Evolutionary conservation across 345 rosid species (phyloP).

Genomic region (Cardamine chenopodiifolia): DNA sequence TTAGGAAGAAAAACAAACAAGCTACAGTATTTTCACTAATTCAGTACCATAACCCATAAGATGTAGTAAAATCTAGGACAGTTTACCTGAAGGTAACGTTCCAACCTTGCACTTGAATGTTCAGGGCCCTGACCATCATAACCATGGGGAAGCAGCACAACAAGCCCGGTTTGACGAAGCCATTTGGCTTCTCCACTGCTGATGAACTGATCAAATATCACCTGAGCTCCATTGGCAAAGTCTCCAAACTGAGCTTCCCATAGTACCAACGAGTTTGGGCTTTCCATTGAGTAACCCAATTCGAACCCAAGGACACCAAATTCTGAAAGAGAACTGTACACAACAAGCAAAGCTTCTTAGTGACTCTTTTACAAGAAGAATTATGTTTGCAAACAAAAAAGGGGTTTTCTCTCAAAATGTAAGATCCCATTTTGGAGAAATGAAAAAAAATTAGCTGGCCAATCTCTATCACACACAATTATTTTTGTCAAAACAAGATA

Average conservation of each 20-base stretch:
- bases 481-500: neutral
- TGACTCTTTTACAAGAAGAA: neutral
- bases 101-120: constrained; percentile 82
- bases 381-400: neutral
- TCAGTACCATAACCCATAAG: neutral
- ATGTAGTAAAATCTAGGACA: neutral
- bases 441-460: neutral
- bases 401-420: neutral
- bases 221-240: constrained; percentile 84
- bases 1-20: neutral
- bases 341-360: constrained; percentile 21
- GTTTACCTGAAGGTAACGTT: constrained; percentile 76
- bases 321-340: constrained; percentile 77
- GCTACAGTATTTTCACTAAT: neutral
- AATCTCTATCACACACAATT: neutral
- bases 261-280: constrained; percentile 70
- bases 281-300: constrained; percentile 88
- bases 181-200: constrained; percentile 87
- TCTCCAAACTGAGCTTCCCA: constrained; percentile 96
- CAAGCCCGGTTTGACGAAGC: constrained; percentile 84
- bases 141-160: constrained; percentile 76
- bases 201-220: constrained; percentile 76
- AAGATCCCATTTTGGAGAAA: neutral
- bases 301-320: constrained; percentile 87
- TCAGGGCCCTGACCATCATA: constrained; percentile 92